These are phyloP conservation scores for Stachybotrys chartarum DNA, from an alignment of 2,329 filamentous ascomycete species.

Conservation along the genomic window DNA sequence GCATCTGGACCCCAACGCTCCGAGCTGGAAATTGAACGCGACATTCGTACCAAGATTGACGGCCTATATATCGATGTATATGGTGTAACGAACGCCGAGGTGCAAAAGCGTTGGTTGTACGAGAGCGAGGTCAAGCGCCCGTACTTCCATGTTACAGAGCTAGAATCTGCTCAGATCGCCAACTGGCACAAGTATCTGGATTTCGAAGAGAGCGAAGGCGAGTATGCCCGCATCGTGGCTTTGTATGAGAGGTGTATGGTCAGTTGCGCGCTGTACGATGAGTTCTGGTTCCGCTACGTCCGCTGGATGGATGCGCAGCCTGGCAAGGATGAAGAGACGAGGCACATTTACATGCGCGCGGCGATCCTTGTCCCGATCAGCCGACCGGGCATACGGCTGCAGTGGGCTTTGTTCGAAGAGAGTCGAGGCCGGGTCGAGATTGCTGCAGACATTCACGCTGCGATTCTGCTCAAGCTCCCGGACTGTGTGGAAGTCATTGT, in stretches of 20 bases:
- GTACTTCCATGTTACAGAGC: slow-evolving; percentile 92
- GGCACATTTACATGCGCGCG: slow-evolving; percentile 86
- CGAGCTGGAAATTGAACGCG: slow-evolving; percentile 75
- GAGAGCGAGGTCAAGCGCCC: slow-evolving; percentile 92
- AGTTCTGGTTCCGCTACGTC: slow-evolving; percentile 97
- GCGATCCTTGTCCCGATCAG: slow-evolving; percentile 83
- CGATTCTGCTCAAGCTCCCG: slow-evolving; percentile 69
- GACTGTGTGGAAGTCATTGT: slow-evolving; percentile 82
- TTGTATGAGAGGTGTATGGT: slow-evolving; percentile 92
- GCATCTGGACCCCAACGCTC: slow-evolving; percentile 48
- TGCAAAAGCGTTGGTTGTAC: slow-evolving; percentile 88
- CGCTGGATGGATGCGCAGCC: slow-evolving; percentile 83
- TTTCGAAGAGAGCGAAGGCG: slow-evolving; percentile 83
- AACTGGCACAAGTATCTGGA: slow-evolving; percentile 98
- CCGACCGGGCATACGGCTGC: slow-evolving; percentile 72
- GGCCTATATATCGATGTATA: slow-evolving; percentile 75
- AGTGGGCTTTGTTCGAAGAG: slow-evolving; percentile 95
- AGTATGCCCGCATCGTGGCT: slow-evolving; percentile 67
- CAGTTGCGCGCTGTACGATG: slow-evolving; percentile 89
- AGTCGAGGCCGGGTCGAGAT: slow-evolving; percentile 68
- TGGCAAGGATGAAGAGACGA: slow-evolving; percentile 79
- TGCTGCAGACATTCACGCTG: slow-evolving; percentile 76
- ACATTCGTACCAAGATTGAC: slow-evolving; percentile 74
- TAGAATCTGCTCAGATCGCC: slow-evolving; percentile 74
- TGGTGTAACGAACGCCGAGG: slow-evolving; percentile 75